Conservation (phyloP, 352 stramenopile species). For the Nothophytophthora sp. region DNA sequence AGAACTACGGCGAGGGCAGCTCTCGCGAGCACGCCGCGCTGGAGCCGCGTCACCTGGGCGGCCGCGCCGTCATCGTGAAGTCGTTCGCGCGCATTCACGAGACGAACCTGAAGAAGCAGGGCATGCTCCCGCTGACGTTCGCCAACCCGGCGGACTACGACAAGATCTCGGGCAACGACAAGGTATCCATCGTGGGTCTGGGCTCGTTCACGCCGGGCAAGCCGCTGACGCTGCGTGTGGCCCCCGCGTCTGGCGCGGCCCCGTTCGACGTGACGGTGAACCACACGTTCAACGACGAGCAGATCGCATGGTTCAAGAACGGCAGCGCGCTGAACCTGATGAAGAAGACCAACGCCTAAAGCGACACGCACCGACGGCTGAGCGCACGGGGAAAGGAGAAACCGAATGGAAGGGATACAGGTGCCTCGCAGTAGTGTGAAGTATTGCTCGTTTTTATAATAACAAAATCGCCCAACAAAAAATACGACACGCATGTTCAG, state of each 20-base stretch:
- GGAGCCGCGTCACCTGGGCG: conserved; percentile 91
- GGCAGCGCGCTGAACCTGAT: conserved; percentile 94
- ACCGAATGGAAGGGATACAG: conserved; percentile 36
- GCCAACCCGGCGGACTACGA: conserved; percentile 93
- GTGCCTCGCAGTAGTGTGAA: conserved; percentile 36
- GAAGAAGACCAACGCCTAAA: conserved; percentile 89
- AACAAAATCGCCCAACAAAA: conserved; percentile 31
- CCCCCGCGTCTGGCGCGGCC: conserved; percentile 52
- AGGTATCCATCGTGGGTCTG: conserved; percentile 90
- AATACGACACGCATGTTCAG: conserved; percentile 18
- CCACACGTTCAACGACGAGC: conserved; percentile 95
- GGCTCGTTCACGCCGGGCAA: conserved; percentile 86
- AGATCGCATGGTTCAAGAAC: conserved; percentile 96
- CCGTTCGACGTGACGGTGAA: conserved; percentile 91
- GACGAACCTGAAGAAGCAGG: conserved; percentile 97
- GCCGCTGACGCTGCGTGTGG: conserved; percentile 84
- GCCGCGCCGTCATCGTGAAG: conserved; percentile 91
- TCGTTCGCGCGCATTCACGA: conserved; percentile 95
- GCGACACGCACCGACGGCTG: conserved; percentile 20
- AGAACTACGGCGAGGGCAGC: conserved; percentile 95
- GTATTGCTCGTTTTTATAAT: conserved; percentile 47
- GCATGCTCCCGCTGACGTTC: conserved; percentile 93
- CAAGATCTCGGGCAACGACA: conserved; percentile 92
- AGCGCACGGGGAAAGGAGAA: conserved; percentile 24
- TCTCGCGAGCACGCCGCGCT: conserved; percentile 93